phyloP scores from a whole-genome alignment of 331 rosid genomes.

The Spiraea crenata region DNA sequence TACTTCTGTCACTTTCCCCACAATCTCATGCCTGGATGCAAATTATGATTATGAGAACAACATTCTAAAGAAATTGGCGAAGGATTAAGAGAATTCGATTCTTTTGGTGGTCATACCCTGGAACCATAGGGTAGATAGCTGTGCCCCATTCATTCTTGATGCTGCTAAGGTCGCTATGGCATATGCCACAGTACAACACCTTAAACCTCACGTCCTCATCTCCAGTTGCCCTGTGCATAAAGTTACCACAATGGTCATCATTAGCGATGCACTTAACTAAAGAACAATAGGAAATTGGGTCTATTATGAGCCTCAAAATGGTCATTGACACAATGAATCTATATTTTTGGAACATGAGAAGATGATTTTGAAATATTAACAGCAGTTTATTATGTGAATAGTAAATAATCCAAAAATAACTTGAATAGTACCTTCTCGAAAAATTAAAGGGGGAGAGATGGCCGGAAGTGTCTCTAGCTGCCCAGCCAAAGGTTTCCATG shows the following conservation, averaged over 20 bases:
- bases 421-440: conserved; percentile 20
- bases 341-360: too few species aligned
- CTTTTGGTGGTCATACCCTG: conserved; percentile 16
- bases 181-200: conserved; percentile 48
- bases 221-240: conserved; percentile 34
- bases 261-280: too few species aligned
- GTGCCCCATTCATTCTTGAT: conserved; percentile 36
- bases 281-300: too few species aligned
- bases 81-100: not conserved
- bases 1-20: conserved; percentile 27
- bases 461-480: conserved; percentile 27
- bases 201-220: conserved; percentile 46
- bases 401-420: not conserved
- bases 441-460: conserved; percentile 21
- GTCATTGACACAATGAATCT: too few species aligned
- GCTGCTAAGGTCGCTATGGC: conserved; percentile 45
- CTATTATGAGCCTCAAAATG: too few species aligned
- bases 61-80: not conserved
- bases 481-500: conserved; percentile 28
- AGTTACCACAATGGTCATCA: too few species aligned
- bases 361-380: too few species aligned
- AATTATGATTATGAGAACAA: not conserved
- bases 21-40: conserved; percentile 18
- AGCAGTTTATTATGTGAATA: too few species aligned
- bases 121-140: conserved; percentile 22